Evolutionary conservation across 1,284 basidiomycete species (phyloP).

Genomic region (Meira nashicola): DNA sequence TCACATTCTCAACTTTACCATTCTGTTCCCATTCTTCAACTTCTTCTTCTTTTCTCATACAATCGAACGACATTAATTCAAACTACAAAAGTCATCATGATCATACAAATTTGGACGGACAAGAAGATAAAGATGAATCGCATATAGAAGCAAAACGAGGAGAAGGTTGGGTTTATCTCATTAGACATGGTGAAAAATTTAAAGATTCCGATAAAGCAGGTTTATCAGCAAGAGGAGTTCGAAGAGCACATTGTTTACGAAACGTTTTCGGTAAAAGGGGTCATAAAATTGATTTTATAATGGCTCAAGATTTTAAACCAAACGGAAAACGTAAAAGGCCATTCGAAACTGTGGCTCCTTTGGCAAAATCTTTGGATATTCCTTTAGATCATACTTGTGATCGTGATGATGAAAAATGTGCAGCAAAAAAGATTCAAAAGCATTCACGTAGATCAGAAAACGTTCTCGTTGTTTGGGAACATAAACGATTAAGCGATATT

Average conservation of each 20-base stretch:
- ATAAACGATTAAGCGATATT: constrained; percentile 15
- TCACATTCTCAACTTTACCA: too few species aligned
- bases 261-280: constrained; percentile 6
- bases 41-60: too few species aligned
- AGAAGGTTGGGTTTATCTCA: constrained; percentile 2
- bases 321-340: constrained; percentile 9
- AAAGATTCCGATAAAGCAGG: constrained; percentile 13
- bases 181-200: constrained; percentile 17
- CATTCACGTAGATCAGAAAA: constrained; percentile 6
- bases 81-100: too few species aligned
- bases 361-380: constrained; percentile 8
- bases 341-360: constrained; percentile 15
- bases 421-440: constrained; percentile 1
- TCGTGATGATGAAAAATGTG: constrained; percentile 16
- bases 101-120: too few species aligned
- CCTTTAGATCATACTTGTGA: constrained; percentile 15
- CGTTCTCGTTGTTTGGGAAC: constrained; percentile 18
- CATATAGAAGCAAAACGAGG: too few species aligned
- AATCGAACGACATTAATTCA: too few species aligned
- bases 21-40: too few species aligned
- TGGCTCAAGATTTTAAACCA: constrained; percentile 15
- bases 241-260: constrained; percentile 13
- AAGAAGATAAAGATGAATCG: too few species aligned
- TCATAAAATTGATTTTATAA: constrained; percentile 3
- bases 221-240: constrained; percentile 7